Evolutionary conservation across 1,284 basidiomycete genomes (phyloP).

Genomic region (Dichomitus squalens): DNA sequence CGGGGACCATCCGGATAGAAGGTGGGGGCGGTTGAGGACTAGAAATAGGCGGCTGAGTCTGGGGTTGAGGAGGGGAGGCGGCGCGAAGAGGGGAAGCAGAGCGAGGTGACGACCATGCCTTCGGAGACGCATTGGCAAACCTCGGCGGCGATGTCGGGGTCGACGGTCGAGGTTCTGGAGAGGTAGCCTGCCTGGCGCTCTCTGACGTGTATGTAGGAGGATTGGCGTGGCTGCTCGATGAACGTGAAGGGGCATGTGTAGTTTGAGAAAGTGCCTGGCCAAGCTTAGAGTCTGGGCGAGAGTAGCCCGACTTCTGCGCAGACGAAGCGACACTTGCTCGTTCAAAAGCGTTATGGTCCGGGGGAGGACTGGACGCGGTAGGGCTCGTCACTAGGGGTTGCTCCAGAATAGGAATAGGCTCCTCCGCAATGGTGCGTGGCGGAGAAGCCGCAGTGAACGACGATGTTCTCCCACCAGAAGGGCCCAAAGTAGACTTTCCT

Average conservation of each 20-base stretch:
- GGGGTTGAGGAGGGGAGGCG: constrained; percentile 8
- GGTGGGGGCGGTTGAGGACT: constrained; percentile 3
- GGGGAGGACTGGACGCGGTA: constrained; percentile 16
- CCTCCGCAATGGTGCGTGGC: constrained; percentile 20
- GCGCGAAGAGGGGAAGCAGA: constrained; percentile 12
- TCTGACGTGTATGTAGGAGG: constrained; percentile 19
- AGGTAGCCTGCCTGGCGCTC: constrained; percentile 20
- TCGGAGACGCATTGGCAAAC: not conserved
- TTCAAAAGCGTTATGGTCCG: constrained; percentile 12
- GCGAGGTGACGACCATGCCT: constrained; percentile 14
- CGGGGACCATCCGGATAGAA: constrained; percentile 17
- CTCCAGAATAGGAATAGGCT: constrained; percentile 14
- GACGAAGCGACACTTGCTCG: constrained; percentile 28
- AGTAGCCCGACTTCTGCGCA: constrained; percentile 9
- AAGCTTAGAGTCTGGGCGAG: constrained; percentile 40
- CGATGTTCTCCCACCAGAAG: not conserved
- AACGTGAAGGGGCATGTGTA: constrained; percentile 17
- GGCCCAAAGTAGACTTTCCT: constrained; percentile 10
- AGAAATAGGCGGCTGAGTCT: not conserved
- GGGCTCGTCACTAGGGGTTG: constrained; percentile 26
- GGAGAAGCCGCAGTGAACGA: constrained; percentile 1
- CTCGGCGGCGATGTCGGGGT: constrained; percentile 17
- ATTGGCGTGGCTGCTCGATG: constrained; percentile 16
- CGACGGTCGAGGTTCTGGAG: constrained; percentile 15
- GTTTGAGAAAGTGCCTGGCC: constrained; percentile 21